phyloP scores from a whole-genome alignment of 805 yeast genomes.

The Saccharomycopsis sp. region DNA sequence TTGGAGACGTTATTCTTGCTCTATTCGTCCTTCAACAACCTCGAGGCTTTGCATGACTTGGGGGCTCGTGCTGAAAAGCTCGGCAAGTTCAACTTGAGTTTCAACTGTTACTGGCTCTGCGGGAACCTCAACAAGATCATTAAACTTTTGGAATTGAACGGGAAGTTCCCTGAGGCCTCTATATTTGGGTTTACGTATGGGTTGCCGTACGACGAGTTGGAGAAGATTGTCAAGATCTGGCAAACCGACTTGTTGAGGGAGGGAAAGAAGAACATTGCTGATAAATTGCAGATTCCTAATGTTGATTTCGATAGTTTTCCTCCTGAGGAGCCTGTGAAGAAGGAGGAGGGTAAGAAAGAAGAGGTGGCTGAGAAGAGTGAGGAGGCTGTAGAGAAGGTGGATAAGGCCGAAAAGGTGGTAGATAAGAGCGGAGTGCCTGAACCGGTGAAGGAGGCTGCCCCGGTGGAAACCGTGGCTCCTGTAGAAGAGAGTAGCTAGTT shows the following conservation, averaged over 20 bases:
- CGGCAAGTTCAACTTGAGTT: conserved; percentile 86
- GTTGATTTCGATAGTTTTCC: conserved; percentile 33
- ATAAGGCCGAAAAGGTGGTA: no score
- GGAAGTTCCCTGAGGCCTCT: conserved; percentile 78
- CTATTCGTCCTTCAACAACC: conserved; percentile 74
- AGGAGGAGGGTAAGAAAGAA: no score
- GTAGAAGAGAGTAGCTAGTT: no score
- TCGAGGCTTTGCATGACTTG: conserved; percentile 49
- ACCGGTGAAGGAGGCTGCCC: no score
- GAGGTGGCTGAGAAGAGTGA: no score
- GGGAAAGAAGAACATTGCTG: conserved; percentile 54
- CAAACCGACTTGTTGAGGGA: conserved; percentile 44
- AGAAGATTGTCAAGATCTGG: conserved; percentile 56
- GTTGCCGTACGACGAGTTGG: conserved; percentile 37
- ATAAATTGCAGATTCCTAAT: conserved; percentile 46
- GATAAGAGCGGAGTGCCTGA: no score
- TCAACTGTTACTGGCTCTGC: conserved; percentile 83
- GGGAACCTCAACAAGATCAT: conserved; percentile 64
- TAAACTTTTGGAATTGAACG: conserved; percentile 58
- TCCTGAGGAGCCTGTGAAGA: conserved; percentile 25
- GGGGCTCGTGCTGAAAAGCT: conserved; percentile 60
- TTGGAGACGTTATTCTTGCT: conserved; percentile 73
- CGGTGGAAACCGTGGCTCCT: no score
- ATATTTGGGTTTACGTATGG: conserved; percentile 71
- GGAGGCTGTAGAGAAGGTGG: no score